Evolutionary conservation across 2,329 filamentous ascomycete species (phyloP), one percentile per base, ranked within the genome.

Genomic region (Tolypocladium endophyticum): DNA sequence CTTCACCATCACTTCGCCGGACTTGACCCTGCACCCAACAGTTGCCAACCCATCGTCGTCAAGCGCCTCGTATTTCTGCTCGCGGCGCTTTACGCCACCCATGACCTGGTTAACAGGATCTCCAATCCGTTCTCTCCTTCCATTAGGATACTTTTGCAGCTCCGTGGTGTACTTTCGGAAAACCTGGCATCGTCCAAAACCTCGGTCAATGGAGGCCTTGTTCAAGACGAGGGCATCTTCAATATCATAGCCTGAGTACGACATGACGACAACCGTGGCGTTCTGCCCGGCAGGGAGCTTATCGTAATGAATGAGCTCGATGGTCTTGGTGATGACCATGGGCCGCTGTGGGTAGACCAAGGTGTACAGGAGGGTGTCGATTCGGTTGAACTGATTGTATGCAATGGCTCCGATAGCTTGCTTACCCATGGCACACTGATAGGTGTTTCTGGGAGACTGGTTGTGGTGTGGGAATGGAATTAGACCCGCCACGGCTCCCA

Each of bases 371-470:
- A 99, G 81, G 0, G 93, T 97, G 70, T 99, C 94, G 72, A 99
- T 97, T 60, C 94, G 87, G 68, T 93, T 90, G 76, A 97, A 96
- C 73, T 99, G 94, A 71, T 99, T 99, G 71, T 96, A 96, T 20
- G 93, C 94, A 71, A 99, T 97, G 39, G 93, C 92, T 39, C 94
- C 94, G 72, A 99, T 97, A 45, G 94, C 94, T 88, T 99, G 94
- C 77, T 99, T 99, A 83, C 94, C 94, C 94, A 99, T 99, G 76
- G 94, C 94, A 77, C 93, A 97, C 80, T 97, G 93, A 70, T 99
- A 99, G 0, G 94, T 99, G 72, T 99, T 99, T 81, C 94, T 84
- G 12, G 94, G 94, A 20, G 95, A 99, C 73, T 99, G 94, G 74
- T 99, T 99, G 79, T 99, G 94, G 73, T 99, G 94, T 11, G 94